Conservation (phyloP, 148 eudicot genomes). For the Dianthus caryophyllus region DNA sequence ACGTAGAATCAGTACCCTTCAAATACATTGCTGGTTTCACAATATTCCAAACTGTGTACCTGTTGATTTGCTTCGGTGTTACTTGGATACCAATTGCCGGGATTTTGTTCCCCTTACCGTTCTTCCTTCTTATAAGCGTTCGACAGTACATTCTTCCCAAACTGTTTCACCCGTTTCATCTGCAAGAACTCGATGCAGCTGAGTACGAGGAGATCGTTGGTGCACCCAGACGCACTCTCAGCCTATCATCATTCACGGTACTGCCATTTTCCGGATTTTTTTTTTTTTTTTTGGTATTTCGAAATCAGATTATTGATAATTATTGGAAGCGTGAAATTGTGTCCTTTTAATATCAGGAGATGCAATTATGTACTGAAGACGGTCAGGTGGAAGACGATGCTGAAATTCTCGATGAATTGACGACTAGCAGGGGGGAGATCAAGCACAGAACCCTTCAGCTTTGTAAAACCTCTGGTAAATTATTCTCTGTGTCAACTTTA, state of each 20-base stretch:
- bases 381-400: conserved; percentile 23
- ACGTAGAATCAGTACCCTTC: conserved; percentile 70
- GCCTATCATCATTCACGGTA: conserved; percentile 42
- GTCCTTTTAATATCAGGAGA: conserved; percentile 21
- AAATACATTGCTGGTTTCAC: conserved; percentile 55
- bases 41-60: conserved; percentile 47
- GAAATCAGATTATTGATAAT: neutral
- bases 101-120: conserved; percentile 66
- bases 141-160: conserved; percentile 59
- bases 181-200: conserved; percentile 66
- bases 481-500: neutral
- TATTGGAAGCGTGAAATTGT: neutral
- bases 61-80: conserved; percentile 62
- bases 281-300: neutral
- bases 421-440: conserved; percentile 58
- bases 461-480: conserved; percentile 32
- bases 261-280: no score
- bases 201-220: conserved; percentile 73
- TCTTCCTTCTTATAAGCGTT: conserved; percentile 57
- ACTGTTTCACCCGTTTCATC: conserved; percentile 45
- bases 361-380: conserved; percentile 17
- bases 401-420: conserved; percentile 50
- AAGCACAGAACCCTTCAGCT: conserved; percentile 38
- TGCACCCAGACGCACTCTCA: conserved; percentile 26
- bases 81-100: conserved; percentile 86